Evolutionary conservation across 371 early-diverging fungal species (phyloP).

Genomic region (Lichtheimia hyalospora): DNA sequence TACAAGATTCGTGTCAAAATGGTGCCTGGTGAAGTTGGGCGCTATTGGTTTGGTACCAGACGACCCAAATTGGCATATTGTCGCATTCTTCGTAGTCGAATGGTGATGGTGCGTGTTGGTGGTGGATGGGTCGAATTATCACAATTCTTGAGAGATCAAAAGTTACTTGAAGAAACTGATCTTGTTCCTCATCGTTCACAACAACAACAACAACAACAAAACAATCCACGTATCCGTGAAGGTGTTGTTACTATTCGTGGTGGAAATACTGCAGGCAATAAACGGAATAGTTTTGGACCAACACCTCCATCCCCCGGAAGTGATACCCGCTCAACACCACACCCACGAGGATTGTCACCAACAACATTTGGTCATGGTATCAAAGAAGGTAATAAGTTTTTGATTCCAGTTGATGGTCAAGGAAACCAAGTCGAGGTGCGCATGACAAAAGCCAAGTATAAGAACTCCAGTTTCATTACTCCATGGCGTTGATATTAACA

Average conservation of each 20-base stretch:
- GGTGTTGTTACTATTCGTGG: slow-evolving; percentile 22
- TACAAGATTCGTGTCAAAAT: slow-evolving; percentile 47
- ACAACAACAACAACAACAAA: slow-evolving; percentile 71
- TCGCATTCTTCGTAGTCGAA: slow-evolving; percentile 64
- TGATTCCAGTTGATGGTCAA: slow-evolving; percentile 42
- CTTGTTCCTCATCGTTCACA: slow-evolving; percentile 66
- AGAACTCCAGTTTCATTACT: slow-evolving; percentile 35
- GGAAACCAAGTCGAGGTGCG: slow-evolving; percentile 47
- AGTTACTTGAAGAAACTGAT: slow-evolving; percentile 36
- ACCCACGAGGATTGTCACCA: slow-evolving; percentile 31
- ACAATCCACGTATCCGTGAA: slow-evolving; percentile 50
- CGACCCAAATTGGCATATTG: slow-evolving; percentile 75
- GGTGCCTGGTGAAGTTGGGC: slow-evolving; percentile 64
- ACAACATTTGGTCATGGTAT: slow-evolving; percentile 39
- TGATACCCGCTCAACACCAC: slow-evolving; percentile 41
- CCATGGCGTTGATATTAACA: slow-evolving; percentile 31
- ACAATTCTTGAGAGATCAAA: slow-evolving; percentile 51
- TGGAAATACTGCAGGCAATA: slow-evolving; percentile 13
- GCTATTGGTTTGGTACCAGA: slow-evolving; percentile 73
- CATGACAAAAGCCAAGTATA: slow-evolving; percentile 47
- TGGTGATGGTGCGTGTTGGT: slow-evolving; percentile 82
- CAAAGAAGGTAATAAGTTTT: slow-evolving; percentile 48
- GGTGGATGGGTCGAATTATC: slow-evolving; percentile 80
- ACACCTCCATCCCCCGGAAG: slow-evolving; percentile 13
- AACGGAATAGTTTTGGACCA: background rate